These are phyloP conservation scores for Berberis thunbergii DNA, from an alignment of 164 flowering plant species.

Conservation along the genomic window DNA sequence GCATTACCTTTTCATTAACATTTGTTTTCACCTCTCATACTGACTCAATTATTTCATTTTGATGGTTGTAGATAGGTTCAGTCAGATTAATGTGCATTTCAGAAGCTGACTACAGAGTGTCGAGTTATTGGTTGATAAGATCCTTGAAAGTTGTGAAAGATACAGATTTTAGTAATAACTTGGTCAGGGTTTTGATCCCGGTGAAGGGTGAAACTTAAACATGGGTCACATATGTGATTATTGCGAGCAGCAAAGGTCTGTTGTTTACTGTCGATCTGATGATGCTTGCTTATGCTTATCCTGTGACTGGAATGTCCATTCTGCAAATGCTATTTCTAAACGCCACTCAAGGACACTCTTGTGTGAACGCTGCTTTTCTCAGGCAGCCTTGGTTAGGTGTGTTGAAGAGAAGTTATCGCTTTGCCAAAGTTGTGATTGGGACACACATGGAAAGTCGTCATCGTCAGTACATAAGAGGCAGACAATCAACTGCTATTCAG, in stretches of 20 bases:
- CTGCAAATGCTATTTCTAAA: slow-evolving; percentile 84
- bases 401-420: slow-evolving; percentile 62
- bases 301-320: slow-evolving; percentile 86
- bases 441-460: slow-evolving; percentile 28
- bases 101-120: no score
- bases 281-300: slow-evolving; percentile 85
- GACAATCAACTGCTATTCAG: slow-evolving; percentile 7
- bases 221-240: slow-evolving; percentile 87
- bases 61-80: no score
- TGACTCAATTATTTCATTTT: no score
- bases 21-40: no score
- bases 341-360: slow-evolving; percentile 83
- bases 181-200: not conserved
- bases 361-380: slow-evolving; percentile 79
- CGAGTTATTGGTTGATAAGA: no score
- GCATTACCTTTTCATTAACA: no score
- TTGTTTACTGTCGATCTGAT: slow-evolving; percentile 88
- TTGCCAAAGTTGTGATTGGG: slow-evolving; percentile 86
- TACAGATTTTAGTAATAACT: no score
- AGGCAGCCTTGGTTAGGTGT: slow-evolving; percentile 76
- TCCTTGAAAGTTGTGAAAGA: no score
- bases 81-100: no score
- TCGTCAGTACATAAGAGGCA: slow-evolving; percentile 6
- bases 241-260: slow-evolving; percentile 76
- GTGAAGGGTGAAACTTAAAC: slow-evolving; percentile 6